These are phyloP conservation scores for Arabidopsis suecica DNA, from an alignment of 345 rosid genomes.

Conservation along the genomic window DNA sequence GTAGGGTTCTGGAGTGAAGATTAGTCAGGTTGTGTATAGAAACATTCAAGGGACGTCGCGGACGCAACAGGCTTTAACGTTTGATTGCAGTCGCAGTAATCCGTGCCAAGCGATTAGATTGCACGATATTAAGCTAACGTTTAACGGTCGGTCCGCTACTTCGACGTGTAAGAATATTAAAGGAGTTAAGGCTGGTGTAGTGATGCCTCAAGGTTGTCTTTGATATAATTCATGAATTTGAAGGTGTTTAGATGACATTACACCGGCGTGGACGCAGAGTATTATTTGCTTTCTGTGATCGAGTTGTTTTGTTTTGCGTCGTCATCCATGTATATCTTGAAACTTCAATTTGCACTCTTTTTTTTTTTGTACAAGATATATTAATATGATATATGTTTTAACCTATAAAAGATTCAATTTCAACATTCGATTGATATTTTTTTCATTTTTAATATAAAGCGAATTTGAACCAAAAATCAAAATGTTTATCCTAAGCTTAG, in stretches of 20 bases:
- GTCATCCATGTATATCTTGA: conserved; percentile 5
- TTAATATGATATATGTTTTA: neutral
- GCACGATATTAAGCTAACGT: conserved; percentile 59
- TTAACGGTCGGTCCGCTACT: conserved; percentile 47
- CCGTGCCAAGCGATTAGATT: conserved; percentile 64
- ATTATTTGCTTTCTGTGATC: conserved; percentile 39
- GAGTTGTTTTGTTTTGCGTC: conserved; percentile 30
- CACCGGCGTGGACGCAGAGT: conserved; percentile 36
- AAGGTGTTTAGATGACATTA: conserved; percentile 20
- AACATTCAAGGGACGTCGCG: conserved; percentile 74
- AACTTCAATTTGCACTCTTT: conserved; percentile 1
- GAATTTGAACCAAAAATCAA: neutral
- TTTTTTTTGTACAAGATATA: conserved; percentile 1
- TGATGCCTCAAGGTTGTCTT: conserved; percentile 53
- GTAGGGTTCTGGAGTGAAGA: conserved; percentile 70
- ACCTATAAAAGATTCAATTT: conserved; percentile 6
- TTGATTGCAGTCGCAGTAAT: conserved; percentile 58
- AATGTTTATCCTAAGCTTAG: neutral
- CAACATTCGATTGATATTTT: neutral
- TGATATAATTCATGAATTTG: conserved; percentile 25
- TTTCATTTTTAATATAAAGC: neutral
- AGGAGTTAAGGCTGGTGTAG: conserved; percentile 57
- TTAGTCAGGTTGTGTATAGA: conserved; percentile 62
- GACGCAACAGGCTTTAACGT: conserved; percentile 57
- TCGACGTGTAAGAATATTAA: conserved; percentile 57